phyloP scores from a whole-genome alignment of 2,329 filamentous ascomycete genomes.

The Alternaria incomplexa region DNA sequence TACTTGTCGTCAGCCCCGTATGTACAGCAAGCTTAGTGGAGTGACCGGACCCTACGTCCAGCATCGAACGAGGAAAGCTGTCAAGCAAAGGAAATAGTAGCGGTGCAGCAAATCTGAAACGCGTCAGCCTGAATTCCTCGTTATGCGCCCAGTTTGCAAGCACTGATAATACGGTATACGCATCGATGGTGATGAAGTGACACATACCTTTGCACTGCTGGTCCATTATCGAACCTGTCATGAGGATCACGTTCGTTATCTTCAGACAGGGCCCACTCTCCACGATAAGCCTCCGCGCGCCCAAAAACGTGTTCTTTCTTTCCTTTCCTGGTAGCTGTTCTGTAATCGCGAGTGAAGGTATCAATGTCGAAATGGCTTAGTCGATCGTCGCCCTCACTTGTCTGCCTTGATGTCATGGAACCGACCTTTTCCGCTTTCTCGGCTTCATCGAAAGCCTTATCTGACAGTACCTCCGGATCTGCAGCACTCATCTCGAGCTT shows the following conservation, averaged over 20 bases:
- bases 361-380: slow-evolving; percentile 44
- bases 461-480: slow-evolving; percentile 41
- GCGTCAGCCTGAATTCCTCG: slow-evolving; percentile 15
- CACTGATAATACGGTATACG: not conserved
- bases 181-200: not conserved
- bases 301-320: slow-evolving; percentile 51
- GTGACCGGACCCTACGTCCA: slow-evolving; percentile 55
- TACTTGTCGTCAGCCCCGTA: slow-evolving; percentile 72
- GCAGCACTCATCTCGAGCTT: slow-evolving; percentile 72
- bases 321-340: slow-evolving; percentile 12
- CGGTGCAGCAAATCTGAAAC: slow-evolving; percentile 55
- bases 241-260: slow-evolving; percentile 39
- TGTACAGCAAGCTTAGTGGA: slow-evolving; percentile 53
- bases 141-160: too few relatives aligned
- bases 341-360: slow-evolving; percentile 41
- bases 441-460: slow-evolving; percentile 25
- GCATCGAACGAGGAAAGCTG: slow-evolving; percentile 78
- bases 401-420: slow-evolving; percentile 29
- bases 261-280: slow-evolving; percentile 44
- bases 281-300: slow-evolving; percentile 47
- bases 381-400: slow-evolving; percentile 22
- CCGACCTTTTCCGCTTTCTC: slow-evolving; percentile 35
- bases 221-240: slow-evolving; percentile 45
- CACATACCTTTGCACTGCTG: slow-evolving; percentile 46
- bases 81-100: slow-evolving; percentile 79